Percentiles rank a stretch among this genome's conserved stretches.
phyloP scores from a whole-genome alignment of 106 monocot genomes.

The Dactylorhiza incarnata region DNA sequence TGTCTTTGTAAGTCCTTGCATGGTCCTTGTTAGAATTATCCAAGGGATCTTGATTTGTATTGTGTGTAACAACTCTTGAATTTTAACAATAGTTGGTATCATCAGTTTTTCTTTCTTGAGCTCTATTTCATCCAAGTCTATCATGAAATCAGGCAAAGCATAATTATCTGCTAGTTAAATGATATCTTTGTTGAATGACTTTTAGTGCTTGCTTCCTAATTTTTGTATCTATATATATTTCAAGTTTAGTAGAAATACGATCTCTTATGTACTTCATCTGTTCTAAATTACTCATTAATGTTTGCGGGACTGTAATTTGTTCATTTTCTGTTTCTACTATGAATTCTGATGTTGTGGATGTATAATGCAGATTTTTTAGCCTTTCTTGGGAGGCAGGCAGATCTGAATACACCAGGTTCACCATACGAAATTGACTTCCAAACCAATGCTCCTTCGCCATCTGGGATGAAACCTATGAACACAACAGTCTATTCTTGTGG shows the following conservation, averaged over 20 bases:
- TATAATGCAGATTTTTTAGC: constrained; percentile 65
- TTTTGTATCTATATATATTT: not conserved
- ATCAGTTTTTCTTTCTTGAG: not conserved
- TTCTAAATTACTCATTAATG: not conserved
- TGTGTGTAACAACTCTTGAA: no score
- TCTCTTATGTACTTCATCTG: not conserved
- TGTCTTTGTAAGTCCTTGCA: no score
- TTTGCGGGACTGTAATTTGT: constrained; percentile 1
- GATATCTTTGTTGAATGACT: not conserved
- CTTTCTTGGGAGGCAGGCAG: constrained; percentile 74
- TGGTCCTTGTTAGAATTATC: no score
- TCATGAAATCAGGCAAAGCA: not conserved
- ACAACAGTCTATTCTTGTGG: constrained; percentile 75
- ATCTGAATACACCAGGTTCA: constrained; percentile 50
- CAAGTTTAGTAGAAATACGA: not conserved
- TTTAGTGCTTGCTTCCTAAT: not conserved
- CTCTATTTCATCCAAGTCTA: not conserved
- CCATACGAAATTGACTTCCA: constrained; percentile 75
- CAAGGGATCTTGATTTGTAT: no score
- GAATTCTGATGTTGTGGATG: constrained; percentile 4
- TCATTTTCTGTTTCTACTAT: constrained; percentile 5
- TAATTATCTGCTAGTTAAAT: not conserved
- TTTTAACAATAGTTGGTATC: not conserved
- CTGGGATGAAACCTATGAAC: constrained; percentile 68
- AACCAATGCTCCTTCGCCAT: constrained; percentile 35